A percentile compares a stretch with the other conserved stretches of the same genome.
phyloP scores from a whole-genome alignment of 176 grass and related monocot genomes.

The Elaeis guineensis region DNA sequence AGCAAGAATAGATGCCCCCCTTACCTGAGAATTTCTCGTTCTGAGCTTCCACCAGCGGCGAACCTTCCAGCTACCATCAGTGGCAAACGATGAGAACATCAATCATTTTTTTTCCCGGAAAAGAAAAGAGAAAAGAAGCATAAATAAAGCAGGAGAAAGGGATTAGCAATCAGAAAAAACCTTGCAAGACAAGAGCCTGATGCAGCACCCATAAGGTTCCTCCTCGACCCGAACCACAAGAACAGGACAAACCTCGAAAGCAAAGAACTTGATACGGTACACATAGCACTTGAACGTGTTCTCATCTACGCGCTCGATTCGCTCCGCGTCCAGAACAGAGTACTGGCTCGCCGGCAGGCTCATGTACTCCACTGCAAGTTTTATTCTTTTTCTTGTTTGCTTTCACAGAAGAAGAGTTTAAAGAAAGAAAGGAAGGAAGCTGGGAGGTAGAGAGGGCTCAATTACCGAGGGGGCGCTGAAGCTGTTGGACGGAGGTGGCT shows the following conservation, averaged over 20 bases:
- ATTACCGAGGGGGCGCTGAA: slow-evolving; percentile 65
- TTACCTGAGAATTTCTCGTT: slow-evolving; percentile 93
- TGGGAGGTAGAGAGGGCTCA: neutral
- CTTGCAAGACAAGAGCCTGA: slow-evolving; percentile 83
- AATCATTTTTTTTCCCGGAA: neutral
- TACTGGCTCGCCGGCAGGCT: slow-evolving; percentile 90
- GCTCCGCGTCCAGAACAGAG: slow-evolving; percentile 96
- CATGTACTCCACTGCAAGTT: slow-evolving; percentile 73
- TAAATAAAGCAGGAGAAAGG: neutral
- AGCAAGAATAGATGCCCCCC: too few species aligned
- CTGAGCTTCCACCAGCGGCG: slow-evolving; percentile 86
- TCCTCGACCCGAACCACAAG: slow-evolving; percentile 86
- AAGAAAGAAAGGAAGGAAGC: neutral
- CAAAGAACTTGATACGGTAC: slow-evolving; percentile 89
- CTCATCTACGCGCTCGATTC: slow-evolving; percentile 80
- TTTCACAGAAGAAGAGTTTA: too few species aligned
- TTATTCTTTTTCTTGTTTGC: too few species aligned
- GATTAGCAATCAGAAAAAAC: slow-evolving; percentile 11
- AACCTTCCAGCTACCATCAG: slow-evolving; percentile 58
- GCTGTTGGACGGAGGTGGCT: slow-evolving; percentile 56
- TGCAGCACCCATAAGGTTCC: slow-evolving; percentile 76
- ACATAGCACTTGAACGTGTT: slow-evolving; percentile 87
- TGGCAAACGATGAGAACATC: neutral
- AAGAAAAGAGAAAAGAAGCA: too few species aligned
- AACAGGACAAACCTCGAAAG: slow-evolving; percentile 94